These are phyloP conservation scores for Monascus ruber DNA, from an alignment of 2,329 filamentous ascomycete genomes.

Conservation along the genomic window DNA sequence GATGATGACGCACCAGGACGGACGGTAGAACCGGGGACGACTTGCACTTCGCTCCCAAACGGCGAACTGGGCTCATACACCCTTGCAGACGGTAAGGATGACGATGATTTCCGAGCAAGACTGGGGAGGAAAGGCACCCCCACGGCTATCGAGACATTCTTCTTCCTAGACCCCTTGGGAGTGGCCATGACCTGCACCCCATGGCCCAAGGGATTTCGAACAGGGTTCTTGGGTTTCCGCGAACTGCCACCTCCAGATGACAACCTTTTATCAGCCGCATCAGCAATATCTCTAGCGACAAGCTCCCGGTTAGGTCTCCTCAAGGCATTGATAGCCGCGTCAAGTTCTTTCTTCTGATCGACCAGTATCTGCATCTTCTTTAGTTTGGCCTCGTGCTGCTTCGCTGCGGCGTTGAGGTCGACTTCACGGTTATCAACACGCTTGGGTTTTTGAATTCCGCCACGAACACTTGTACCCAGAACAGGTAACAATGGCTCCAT, in stretches of 20 bases:
- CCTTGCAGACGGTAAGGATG: conserved; percentile 8
- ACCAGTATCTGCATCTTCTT: conserved; percentile 34
- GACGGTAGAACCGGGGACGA: conserved; percentile 24
- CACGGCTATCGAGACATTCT: conserved; percentile 11
- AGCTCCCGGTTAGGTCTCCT: conserved; percentile 38
- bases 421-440: conserved; percentile 38
- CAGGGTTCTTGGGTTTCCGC: conserved; percentile 30
- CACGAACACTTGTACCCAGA: conserved; percentile 25
- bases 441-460: conserved; percentile 34
- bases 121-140: conserved; percentile 18
- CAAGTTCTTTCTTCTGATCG: conserved; percentile 38
- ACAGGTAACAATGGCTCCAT: conserved; percentile 30
- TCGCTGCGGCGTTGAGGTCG: conserved; percentile 35
- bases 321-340: conserved; percentile 36
- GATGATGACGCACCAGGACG: conserved; percentile 17
- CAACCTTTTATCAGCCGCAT: conserved; percentile 28
- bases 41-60: conserved; percentile 17
- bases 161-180: conserved; percentile 28
- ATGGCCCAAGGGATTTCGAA: conserved; percentile 29
- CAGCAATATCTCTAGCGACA: conserved; percentile 34
- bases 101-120: conserved; percentile 14
- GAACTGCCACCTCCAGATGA: conserved; percentile 18
- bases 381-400: conserved; percentile 34
- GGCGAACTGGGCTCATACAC: conserved; percentile 12
- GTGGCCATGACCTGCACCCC: conserved; percentile 40